Evolutionary conservation across 345 rosid species (phyloP).

Genomic region (Linum usitatissimum): DNA sequence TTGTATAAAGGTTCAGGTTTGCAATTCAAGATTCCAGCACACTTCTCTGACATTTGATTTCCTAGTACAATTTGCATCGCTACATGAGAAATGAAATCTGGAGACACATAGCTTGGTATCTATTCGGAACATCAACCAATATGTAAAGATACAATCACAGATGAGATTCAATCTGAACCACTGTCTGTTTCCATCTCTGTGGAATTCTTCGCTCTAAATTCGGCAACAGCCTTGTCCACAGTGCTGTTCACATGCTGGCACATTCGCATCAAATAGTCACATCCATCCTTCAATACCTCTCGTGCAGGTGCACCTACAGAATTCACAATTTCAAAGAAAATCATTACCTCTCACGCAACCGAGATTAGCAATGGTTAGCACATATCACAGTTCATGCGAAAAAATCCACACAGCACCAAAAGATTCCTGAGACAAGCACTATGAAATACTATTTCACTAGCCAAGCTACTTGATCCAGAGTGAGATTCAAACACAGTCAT

Average conservation of each 20-base stretch:
- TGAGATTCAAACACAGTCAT: neutral
- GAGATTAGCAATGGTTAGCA: neutral
- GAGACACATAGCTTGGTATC: neutral
- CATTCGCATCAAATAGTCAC: conserved; percentile 69
- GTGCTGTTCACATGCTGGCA: conserved; percentile 64
- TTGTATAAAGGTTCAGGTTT: conserved; percentile 7
- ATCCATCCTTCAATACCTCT: conserved; percentile 70
- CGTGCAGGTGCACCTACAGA: conserved; percentile 69
- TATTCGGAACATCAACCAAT: neutral
- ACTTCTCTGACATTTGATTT: too few relatives aligned
- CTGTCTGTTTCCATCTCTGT: conserved; percentile 10
- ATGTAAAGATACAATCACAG: too few relatives aligned
- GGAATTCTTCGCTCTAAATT: conserved; percentile 12
- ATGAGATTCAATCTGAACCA: neutral
- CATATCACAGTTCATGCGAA: neutral
- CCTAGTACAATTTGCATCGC: neutral
- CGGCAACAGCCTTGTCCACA: conserved; percentile 49
- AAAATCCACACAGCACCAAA: neutral
- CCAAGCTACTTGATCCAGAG: neutral
- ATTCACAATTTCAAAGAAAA: conserved; percentile 2
- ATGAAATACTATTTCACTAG: neutral
- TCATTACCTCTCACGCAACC: neutral
- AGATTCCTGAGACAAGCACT: neutral
- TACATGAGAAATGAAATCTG: neutral
- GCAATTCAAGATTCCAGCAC: neutral